Conservation (phyloP, 176 grass and related monocot genomes). For the Phoenix dactylifera region DNA sequence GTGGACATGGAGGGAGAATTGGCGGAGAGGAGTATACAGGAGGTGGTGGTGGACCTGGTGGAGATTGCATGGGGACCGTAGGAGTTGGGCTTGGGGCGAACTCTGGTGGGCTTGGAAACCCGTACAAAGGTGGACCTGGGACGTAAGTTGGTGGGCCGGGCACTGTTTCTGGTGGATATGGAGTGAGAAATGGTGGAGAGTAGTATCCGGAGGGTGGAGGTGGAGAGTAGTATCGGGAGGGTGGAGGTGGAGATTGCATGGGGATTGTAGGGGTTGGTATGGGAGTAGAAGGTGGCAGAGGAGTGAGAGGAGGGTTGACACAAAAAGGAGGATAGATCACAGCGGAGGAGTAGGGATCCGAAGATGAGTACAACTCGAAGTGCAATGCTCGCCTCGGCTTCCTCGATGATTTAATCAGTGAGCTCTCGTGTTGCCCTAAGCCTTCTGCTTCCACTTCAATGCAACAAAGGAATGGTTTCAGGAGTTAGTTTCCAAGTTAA, state of each 20-base stretch:
- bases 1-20: conserved; percentile 32
- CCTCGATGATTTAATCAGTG: conserved; percentile 3
- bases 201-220: conserved; percentile 12
- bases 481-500: neutral
- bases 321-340: conserved; percentile 5
- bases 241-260: too few species aligned
- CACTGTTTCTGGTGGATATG: conserved; percentile 22
- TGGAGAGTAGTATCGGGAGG: neutral
- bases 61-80: too few species aligned
- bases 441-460: conserved; percentile 45
- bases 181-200: conserved; percentile 35
- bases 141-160: conserved; percentile 7
- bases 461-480: neutral
- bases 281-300: neutral
- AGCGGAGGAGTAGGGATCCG: conserved; percentile 19
- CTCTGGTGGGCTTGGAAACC: neutral
- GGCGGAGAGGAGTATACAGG: conserved; percentile 20
- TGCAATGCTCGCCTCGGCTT: too few species aligned
- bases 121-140: conserved; percentile 7
- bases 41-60: too few species aligned
- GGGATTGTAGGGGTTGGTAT: neutral
- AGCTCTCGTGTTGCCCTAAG: conserved; percentile 23
- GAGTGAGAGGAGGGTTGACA: conserved; percentile 24
- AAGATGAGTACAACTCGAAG: neutral
- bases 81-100: conserved; percentile 16